These are phyloP conservation scores for Trametes meyenii DNA, from an alignment of 768 basidiomycete genomes.

Conservation along the genomic window DNA sequence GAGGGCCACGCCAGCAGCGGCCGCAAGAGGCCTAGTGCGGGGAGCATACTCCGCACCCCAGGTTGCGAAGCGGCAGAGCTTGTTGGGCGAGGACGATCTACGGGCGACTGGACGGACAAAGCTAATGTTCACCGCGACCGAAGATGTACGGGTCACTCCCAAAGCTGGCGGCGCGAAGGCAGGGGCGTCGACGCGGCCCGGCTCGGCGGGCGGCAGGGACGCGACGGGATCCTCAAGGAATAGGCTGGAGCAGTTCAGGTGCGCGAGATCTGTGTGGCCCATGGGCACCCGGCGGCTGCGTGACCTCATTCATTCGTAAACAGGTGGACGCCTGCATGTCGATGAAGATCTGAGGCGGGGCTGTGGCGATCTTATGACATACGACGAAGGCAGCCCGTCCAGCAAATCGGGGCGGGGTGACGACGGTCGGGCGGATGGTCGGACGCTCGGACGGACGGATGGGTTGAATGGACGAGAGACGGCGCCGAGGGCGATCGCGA, in stretches of 20 bases:
- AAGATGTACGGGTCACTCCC: constrained; percentile 22
- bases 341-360: constrained; percentile 13
- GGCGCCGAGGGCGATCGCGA: not conserved
- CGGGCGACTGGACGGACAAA: constrained; percentile 28
- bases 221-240: constrained; percentile 15
- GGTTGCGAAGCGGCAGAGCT: constrained; percentile 18
- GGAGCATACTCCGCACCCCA: constrained; percentile 18
- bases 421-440: not conserved
- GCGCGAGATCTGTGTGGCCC: constrained; percentile 3
- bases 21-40: constrained; percentile 1
- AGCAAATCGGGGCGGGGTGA: not conserved
- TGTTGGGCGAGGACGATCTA: constrained; percentile 25
- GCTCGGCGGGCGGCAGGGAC: constrained; percentile 9
- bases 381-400: not conserved
- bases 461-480: not conserved
- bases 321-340: constrained; percentile 20
- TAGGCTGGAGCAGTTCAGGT: constrained; percentile 33
- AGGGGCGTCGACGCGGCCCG: constrained; percentile 26
- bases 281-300: not conserved
- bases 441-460: constrained; percentile 2
- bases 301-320: constrained; percentile 2
- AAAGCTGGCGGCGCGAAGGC: constrained; percentile 5
- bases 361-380: constrained; percentile 1
- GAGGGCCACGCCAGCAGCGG: not conserved
- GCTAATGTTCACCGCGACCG: constrained; percentile 23